Evolutionary conservation across 371 early-diverging fungal species (phyloP), one percentile per base, ranked within the genome.

Genomic region (Zopfochytrium polystomum): DNA sequence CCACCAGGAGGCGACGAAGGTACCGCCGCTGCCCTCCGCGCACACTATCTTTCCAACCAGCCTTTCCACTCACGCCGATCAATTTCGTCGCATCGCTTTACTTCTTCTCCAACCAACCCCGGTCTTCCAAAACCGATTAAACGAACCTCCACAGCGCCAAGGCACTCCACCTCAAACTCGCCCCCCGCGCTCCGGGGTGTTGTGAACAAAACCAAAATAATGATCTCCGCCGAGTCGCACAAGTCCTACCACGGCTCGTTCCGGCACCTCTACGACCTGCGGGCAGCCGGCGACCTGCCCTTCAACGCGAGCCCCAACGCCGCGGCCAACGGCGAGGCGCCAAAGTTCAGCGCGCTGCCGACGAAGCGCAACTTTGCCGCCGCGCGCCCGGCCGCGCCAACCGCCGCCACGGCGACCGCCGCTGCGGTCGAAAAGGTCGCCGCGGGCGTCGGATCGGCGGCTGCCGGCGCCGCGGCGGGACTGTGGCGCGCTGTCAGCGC

Each of bases 301-400:
- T 11, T 42, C 42, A 42, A 42, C 42, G n/a, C 11, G 13, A 42
- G 13, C n/a, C 42, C 42, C 11, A 42, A 42, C 42, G 42, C 62
- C 15, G 47, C 58, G 33, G 44, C 50, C 27, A 66, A 65, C 48
- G 66, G 64, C 23, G 75, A 75, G 47, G 60, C 55, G 2, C 68
- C 65, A 2, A 76, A 73, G 27, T 76, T 76, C 56, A 15, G 72
- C 22, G 54, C 54, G 3, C 32, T 72, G 3, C 76, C 76, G 5
- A 53, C 65, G 1, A 76, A 76, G 56, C 49, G 76, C 4, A 76
- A 42, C 7, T 2, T 18, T 9, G 26, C 61, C 20, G 48, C 52
- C 18, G 53, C 47, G 2, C n/a, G 55, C 32, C 35, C 60, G 15
- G 9, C 55, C 27, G 52, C 44, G 15, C 53, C 18, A 25, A 26